These are phyloP conservation scores for Linum trigynum DNA, from an alignment of 345 rosid species.

Conservation along the genomic window DNA sequence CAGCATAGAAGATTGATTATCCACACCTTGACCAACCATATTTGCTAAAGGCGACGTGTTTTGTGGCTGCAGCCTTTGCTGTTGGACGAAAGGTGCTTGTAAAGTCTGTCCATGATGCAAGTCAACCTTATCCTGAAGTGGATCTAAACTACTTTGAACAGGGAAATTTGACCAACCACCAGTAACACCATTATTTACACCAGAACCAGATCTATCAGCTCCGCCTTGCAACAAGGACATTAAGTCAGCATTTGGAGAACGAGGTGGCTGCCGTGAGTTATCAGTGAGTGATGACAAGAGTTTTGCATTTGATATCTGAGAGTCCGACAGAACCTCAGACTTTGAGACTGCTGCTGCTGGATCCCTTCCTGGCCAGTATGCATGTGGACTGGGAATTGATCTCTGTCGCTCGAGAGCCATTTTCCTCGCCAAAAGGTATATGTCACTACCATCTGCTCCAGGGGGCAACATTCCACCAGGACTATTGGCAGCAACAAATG, in stretches of 20 bases:
- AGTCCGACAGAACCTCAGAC: conserved; percentile 43
- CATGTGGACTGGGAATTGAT: conserved; percentile 41
- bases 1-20: conserved; percentile 40
- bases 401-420: conserved; percentile 70
- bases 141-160: conserved; percentile 39
- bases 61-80: conserved; percentile 48
- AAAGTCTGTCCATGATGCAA: conserved; percentile 45
- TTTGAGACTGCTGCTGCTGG: conserved; percentile 45
- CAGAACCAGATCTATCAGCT: conserved; percentile 50
- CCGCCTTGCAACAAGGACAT: conserved; percentile 63
- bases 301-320: conserved; percentile 31
- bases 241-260: conserved; percentile 63
- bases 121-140: conserved; percentile 51
- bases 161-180: conserved; percentile 52
- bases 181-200: conserved; percentile 36
- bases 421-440: conserved; percentile 64
- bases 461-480: conserved; percentile 36
- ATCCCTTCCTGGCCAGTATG: conserved; percentile 70
- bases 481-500: conserved; percentile 43
- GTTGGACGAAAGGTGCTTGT: conserved; percentile 66
- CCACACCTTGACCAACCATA: conserved; percentile 59
- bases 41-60: conserved; percentile 43
- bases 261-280: conserved; percentile 35
- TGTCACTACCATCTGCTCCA: conserved; percentile 48
- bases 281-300: conserved; percentile 28